Conservation (phyloP, 1,139 yeast genomes). For the Lodderomyces elongisporus region DNA sequence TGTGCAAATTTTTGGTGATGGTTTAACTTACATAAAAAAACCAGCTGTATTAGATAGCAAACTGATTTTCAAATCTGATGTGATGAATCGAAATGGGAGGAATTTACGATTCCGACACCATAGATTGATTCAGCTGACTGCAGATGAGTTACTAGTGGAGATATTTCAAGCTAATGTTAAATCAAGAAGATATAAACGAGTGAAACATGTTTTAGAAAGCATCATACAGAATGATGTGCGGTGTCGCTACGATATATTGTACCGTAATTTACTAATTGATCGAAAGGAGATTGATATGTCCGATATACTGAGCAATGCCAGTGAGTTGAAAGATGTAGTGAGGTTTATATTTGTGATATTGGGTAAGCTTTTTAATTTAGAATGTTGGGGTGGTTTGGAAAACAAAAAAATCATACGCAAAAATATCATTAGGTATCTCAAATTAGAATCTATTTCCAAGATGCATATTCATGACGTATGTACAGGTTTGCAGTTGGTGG, state of each 20-base stretch:
- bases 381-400: slow-evolving; percentile 48
- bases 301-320: slow-evolving; percentile 14
- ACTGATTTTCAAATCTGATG: neutral
- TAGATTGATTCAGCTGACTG: neutral
- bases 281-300: slow-evolving; percentile 12
- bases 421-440: slow-evolving; percentile 36
- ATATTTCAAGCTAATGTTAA: slow-evolving; percentile 1
- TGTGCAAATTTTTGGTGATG: slow-evolving; percentile 36
- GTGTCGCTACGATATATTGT: slow-evolving; percentile 17
- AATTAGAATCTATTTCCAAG: slow-evolving; percentile 28
- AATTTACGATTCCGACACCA: slow-evolving; percentile 2
- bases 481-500: slow-evolving; percentile 29
- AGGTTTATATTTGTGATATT: slow-evolving; percentile 36
- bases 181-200: slow-evolving; percentile 7
- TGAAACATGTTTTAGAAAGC: slow-evolving; percentile 4
- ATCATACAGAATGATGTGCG: slow-evolving; percentile 20
- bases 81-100: neutral
- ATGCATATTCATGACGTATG: slow-evolving; percentile 23
- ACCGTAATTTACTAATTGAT: slow-evolving; percentile 5
- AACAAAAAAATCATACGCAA: slow-evolving; percentile 43
- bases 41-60: neutral
- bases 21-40: neutral
- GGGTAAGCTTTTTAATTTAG: slow-evolving; percentile 48
- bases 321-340: slow-evolving; percentile 27
- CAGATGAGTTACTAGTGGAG: slow-evolving; percentile 1